Conservation (phyloP, 768 basidiomycete genomes). For the Lentinula boryana region DNA sequence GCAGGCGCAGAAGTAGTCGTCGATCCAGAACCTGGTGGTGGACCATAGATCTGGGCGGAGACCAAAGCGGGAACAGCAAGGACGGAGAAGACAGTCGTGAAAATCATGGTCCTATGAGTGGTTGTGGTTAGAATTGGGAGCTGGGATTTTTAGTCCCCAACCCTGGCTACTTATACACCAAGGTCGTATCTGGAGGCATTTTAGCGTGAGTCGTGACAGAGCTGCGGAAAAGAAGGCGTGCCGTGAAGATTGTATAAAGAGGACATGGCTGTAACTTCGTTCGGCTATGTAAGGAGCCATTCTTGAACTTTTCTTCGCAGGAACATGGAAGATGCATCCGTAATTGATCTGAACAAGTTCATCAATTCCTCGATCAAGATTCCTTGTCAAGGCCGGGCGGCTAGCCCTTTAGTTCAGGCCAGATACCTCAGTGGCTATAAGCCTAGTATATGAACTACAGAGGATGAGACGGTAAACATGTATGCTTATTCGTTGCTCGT, state of each 20-base stretch:
- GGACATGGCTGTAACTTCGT: not conserved
- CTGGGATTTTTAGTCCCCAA: not conserved
- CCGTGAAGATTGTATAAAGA: not conserved
- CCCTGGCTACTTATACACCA: not conserved
- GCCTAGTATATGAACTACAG: too few species aligned
- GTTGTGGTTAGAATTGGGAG: not conserved
- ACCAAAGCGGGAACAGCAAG: not conserved
- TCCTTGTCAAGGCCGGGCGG: not conserved
- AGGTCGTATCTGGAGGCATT: not conserved
- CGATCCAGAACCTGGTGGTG: not conserved
- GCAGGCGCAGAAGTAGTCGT: slow-evolving; percentile 14
- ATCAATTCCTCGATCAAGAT: slow-evolving; percentile 4
- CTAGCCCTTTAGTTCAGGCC: not conserved
- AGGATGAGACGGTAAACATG: too few species aligned
- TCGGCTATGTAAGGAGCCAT: not conserved
- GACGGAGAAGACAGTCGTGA: not conserved
- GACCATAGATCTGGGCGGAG: not conserved
- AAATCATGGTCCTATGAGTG: slow-evolving; percentile 3
- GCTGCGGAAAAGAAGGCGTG: slow-evolving; percentile 1
- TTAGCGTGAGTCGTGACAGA: not conserved
- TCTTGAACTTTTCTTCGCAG: slow-evolving; percentile 5
- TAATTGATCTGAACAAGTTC: not conserved
- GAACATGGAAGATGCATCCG: not conserved
- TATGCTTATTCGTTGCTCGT: too few species aligned
- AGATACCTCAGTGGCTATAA: too few species aligned